These are phyloP conservation scores for Nymphaea colorata DNA, from an alignment of 164 flowering plant genomes.

Conservation along the genomic window DNA sequence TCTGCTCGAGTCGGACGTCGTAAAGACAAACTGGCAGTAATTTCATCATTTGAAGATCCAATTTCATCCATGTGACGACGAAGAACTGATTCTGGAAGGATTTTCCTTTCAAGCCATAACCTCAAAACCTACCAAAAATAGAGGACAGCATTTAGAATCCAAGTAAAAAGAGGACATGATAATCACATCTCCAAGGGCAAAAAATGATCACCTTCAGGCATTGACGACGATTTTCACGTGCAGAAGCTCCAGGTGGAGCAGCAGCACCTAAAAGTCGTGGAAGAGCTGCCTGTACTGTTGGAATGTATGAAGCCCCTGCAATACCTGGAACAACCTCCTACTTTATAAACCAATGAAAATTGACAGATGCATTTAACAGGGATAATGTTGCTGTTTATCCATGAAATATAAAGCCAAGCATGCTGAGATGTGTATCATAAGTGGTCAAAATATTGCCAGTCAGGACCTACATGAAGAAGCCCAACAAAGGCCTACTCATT, in stretches of 20 bases:
- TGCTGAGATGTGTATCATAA: too few relatives aligned
- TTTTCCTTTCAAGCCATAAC: conserved; percentile 95
- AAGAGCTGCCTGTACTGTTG: conserved; percentile 83
- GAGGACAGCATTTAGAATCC: background rate
- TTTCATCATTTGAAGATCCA: conserved; percentile 64
- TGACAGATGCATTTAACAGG: background rate
- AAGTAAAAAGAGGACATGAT: background rate
- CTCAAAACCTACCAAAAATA: conserved; percentile 57
- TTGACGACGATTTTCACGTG: conserved; percentile 96
- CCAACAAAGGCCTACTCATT: too few relatives aligned
- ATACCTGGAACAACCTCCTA: conserved; percentile 34
- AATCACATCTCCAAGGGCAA: background rate
- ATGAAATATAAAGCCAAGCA: too few relatives aligned
- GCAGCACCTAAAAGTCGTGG: conserved; percentile 93
- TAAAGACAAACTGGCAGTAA: conserved; percentile 34
- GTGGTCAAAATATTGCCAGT: too few relatives aligned
- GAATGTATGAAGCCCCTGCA: conserved; percentile 91
- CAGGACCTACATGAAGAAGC: too few relatives aligned
- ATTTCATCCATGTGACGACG: conserved; percentile 78
- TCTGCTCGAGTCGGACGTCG: conserved; percentile 88
- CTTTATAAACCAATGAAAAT: background rate
- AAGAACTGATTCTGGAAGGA: conserved; percentile 73
- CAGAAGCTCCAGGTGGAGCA: conserved; percentile 81
- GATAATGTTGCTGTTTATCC: too few relatives aligned
- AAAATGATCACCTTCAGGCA: conserved; percentile 60